Percentiles rank a stretch among this genome's conserved stretches.
Evolutionary conservation across 1,284 basidiomycete genomes (phyloP).

Genomic region (Ceratobasidium sp.): DNA sequence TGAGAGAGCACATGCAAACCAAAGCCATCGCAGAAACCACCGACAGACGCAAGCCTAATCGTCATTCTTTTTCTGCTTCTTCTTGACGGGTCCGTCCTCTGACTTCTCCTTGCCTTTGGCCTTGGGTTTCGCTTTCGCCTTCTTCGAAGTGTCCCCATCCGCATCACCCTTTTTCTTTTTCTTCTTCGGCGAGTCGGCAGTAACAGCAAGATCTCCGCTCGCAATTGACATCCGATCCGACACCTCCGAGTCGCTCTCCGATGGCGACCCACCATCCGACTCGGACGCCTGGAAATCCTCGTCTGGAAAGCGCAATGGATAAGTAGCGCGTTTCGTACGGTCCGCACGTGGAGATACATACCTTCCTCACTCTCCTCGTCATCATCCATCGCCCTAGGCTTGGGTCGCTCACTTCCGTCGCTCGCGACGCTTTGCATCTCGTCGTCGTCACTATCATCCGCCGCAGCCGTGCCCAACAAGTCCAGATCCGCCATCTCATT

Average conservation of each 20-base stretch:
- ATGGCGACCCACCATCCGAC: constrained; percentile 84
- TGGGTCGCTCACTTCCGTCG: constrained; percentile 59
- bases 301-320: constrained; percentile 50
- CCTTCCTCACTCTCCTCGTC: constrained; percentile 86
- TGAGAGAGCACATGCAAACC: too few species aligned
- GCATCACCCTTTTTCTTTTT: constrained; percentile 39
- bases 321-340: neutral
- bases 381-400: constrained; percentile 63
- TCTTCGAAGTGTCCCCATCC: constrained; percentile 51
- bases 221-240: constrained; percentile 84
- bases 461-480: constrained; percentile 67
- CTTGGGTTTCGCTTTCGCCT: constrained; percentile 57
- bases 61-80: constrained; percentile 63
- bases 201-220: constrained; percentile 70
- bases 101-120: constrained; percentile 53
- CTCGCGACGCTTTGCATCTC: constrained; percentile 74
- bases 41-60: too few species aligned
- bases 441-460: constrained; percentile 78
- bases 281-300: constrained; percentile 90
- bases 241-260: constrained; percentile 71
- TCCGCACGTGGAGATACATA: constrained; percentile 50
- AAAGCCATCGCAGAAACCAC: too few species aligned
- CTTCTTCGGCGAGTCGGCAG: constrained; percentile 55
- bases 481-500: constrained; percentile 96
- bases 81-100: constrained; percentile 68